Percentiles rank a stretch among this genome's conserved stretches.
Evolutionary conservation across 1,284 basidiomycete genomes (phyloP).

Genomic region (Rhizopogon parksii): DNA sequence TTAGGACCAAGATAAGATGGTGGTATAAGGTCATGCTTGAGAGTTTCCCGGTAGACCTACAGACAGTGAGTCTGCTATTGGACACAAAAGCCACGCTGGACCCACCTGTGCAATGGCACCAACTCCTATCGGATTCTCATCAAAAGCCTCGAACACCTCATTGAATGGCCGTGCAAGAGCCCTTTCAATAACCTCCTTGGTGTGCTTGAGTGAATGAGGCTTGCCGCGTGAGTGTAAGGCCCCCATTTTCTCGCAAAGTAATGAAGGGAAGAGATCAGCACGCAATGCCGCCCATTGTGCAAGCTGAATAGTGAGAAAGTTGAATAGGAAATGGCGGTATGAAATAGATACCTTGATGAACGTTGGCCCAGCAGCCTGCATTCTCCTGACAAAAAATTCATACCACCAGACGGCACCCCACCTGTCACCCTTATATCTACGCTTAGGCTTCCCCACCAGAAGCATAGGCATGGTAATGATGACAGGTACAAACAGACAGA

Average conservation of each 20-base stretch:
- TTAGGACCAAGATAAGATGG: conserved; percentile 70
- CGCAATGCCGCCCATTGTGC: conserved; percentile 98
- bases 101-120: conserved; percentile 94
- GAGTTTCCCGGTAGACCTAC: conserved; percentile 81
- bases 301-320: conserved; percentile 44
- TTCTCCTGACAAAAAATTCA: conserved; percentile 76
- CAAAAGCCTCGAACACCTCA: conserved; percentile 91
- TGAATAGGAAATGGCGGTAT: conserved; percentile 6
- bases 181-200: conserved; percentile 75
- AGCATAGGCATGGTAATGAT: conserved; percentile 83
- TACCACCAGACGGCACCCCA: conserved; percentile 97
- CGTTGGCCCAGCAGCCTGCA: conserved; percentile 94
- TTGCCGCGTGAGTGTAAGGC: conserved; percentile 86
- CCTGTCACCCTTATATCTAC: conserved; percentile 56
- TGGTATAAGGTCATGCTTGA: conserved; percentile 80
- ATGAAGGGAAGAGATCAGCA: conserved; percentile 89
- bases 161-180: conserved; percentile 82
- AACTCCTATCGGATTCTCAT: conserved; percentile 85
- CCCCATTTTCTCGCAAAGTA: conserved; percentile 84
- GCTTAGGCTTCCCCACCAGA: conserved; percentile 61
- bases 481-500: conserved; percentile 83
- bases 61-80: conserved; percentile 3
- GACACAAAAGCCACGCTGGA: conserved; percentile 4
- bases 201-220: conserved; percentile 79
- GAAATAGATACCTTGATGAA: conserved; percentile 79